These are phyloP conservation scores for Nemania diffusa DNA, from an alignment of 2,329 filamentous ascomycete genomes.

Conservation along the genomic window DNA sequence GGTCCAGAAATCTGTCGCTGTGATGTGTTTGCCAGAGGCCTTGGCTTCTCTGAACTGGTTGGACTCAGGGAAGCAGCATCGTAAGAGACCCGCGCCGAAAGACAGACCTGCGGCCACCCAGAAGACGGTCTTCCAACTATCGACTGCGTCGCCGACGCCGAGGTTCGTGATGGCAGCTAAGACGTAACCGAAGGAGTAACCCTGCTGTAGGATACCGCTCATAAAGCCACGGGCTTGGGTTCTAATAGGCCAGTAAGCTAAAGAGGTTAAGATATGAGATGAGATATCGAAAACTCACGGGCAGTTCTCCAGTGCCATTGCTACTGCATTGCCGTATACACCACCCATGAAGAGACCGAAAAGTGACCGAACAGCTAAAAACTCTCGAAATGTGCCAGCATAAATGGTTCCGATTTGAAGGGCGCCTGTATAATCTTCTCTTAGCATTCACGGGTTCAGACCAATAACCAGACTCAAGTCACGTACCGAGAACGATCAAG, in stretches of 20 bases:
- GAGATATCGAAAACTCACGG: slow-evolving; percentile 58
- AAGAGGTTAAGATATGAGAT: not conserved
- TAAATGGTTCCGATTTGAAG: slow-evolving; percentile 82
- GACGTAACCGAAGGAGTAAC: slow-evolving; percentile 83
- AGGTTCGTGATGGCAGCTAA: slow-evolving; percentile 80
- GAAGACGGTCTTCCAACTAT: slow-evolving; percentile 80
- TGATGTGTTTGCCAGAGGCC: slow-evolving; percentile 64
- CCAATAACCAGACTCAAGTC: not conserved
- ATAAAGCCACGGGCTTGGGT: slow-evolving; percentile 79
- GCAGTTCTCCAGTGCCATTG: slow-evolving; percentile 80
- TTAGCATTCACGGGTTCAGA: slow-evolving; percentile 8
- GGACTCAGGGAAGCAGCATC: slow-evolving; percentile 77
- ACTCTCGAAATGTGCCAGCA: slow-evolving; percentile 74
- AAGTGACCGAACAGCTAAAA: slow-evolving; percentile 77
- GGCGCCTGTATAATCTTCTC: slow-evolving; percentile 51
- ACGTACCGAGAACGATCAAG: slow-evolving; percentile 73
- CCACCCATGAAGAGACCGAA: slow-evolving; percentile 86
- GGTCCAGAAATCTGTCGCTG: slow-evolving; percentile 69
- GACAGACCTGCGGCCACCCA: slow-evolving; percentile 77
- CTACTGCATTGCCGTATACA: slow-evolving; percentile 81
- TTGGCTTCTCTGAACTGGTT: slow-evolving; percentile 79
- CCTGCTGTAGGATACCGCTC: slow-evolving; percentile 84
- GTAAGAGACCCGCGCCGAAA: slow-evolving; percentile 73
- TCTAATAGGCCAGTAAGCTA: slow-evolving; percentile 46
- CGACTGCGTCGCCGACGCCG: slow-evolving; percentile 70